Base-by-base conservation (phyloP, 371 early-diverging fungal genomes). In the Apophysomyces trapeziformis region DNA sequence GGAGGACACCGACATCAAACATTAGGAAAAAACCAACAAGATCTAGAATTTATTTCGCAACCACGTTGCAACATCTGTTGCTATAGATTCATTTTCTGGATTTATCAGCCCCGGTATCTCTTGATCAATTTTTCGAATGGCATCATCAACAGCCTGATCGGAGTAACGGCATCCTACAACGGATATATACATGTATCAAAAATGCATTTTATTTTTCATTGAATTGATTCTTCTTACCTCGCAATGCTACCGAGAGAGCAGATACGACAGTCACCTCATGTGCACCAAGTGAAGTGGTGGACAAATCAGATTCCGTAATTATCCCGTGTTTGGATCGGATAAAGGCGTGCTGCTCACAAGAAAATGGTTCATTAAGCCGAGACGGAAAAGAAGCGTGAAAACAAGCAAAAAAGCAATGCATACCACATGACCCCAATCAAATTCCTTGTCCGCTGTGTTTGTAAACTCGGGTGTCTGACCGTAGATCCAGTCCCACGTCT, bases 401-500 rank as follows among this genome's bases (percentile, higher is more conserved):
- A 16, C 43, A n/a, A 18, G 13, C 13, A 44, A 41, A n/a, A 56
- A 26, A 26, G 3, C 26, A 57, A 21, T 1, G 16, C 57, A 68
- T 86, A 90, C 91, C 74, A 88, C 82, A 61, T 71, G 69, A 16
- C 87, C 90, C 90, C 90, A 90, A 0, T 69, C 16, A 67, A 89
- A 89, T 14, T 64, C 57, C 6, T 72, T 70, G 38, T 86, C 79
- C 11, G 89, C 60, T 38, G 79, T 69, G 69, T 90, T 85, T n/a
- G 88, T 87, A 64, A 97, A 97, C 70, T 92, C 90, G 9, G 98
- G 97, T 14, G 97, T 96, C 78, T 95, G 93, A 5, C 95, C 96
- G 66, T 85, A 96, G 44, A 88, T 87, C 96, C 96, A 97, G 41
- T 95, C 93, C 94, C 94, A 95, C 18, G 91, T 84, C 78, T 85